A percentile compares a stretch with the other conserved stretches of the same genome.
These are phyloP conservation scores for Plasmopara viticola DNA, from an alignment of 352 stramenopile species.

Conservation along the genomic window DNA sequence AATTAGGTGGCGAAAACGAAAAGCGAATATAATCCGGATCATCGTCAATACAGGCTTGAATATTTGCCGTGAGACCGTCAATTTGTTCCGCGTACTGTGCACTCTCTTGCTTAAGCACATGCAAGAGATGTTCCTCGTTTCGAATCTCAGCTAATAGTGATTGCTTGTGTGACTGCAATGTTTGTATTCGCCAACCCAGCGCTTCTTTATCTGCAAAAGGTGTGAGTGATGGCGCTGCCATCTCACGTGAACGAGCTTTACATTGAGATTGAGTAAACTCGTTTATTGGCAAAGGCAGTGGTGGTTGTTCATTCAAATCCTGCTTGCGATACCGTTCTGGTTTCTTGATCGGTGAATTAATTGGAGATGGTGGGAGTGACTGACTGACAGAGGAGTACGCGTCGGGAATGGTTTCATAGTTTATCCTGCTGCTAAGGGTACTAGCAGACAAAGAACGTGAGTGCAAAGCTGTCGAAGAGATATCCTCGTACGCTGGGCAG, in stretches of 20 bases:
- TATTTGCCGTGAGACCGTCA: conserved; percentile 45
- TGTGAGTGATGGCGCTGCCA: conserved; percentile 18
- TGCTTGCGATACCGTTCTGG: conserved; percentile 28
- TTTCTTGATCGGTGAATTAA: conserved; percentile 22
- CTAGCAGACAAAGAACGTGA: conserved; percentile 16
- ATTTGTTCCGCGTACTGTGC: conserved; percentile 40
- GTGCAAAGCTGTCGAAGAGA: conserved; percentile 9
- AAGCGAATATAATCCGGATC: conserved; percentile 18
- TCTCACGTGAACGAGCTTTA: conserved; percentile 3
- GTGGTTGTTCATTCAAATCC: conserved; percentile 14
- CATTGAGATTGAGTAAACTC: conserved; percentile 1
- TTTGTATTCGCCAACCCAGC: conserved; percentile 45
- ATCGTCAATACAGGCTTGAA: conserved; percentile 35
- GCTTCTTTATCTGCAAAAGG: conserved; percentile 36
- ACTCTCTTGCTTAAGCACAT: conserved; percentile 48
- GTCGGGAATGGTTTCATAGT: background rate
- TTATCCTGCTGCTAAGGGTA: conserved; percentile 9
- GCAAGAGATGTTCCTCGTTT: conserved; percentile 56
- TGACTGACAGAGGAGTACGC: conserved; percentile 9
- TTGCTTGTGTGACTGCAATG: conserved; percentile 61
- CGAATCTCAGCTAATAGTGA: conserved; percentile 53
- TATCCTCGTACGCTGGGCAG: conserved; percentile 57
- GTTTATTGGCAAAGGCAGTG: conserved; percentile 17
- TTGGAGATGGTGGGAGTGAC: conserved; percentile 15
- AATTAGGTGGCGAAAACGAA: conserved; percentile 17